A percentile compares a stretch with the other conserved stretches of the same genome.
These are phyloP conservation scores for Cercospora berteroae DNA, from an alignment of 2,329 filamentous ascomycete genomes.

Conservation along the genomic window DNA sequence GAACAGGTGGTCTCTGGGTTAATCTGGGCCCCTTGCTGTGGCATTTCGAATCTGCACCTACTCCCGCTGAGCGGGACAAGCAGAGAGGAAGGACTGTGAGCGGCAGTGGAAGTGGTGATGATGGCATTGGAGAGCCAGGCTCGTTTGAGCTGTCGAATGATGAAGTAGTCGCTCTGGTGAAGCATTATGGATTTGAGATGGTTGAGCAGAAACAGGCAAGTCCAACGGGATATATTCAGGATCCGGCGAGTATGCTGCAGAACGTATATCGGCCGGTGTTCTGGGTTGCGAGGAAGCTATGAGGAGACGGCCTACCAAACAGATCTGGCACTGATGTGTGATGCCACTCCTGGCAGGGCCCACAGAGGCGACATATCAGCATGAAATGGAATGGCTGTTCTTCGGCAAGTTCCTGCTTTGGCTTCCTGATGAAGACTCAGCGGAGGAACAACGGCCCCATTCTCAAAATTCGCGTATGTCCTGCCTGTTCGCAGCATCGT, in stretches of 20 bases:
- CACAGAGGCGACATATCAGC: neutral
- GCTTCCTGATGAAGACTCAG: neutral
- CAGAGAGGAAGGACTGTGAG: slow-evolving; percentile 6
- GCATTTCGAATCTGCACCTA: slow-evolving; percentile 83
- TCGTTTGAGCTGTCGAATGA: slow-evolving; percentile 87
- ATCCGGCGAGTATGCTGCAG: slow-evolving; percentile 79
- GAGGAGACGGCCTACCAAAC: neutral
- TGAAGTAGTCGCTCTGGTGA: slow-evolving; percentile 75
- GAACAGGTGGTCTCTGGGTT: slow-evolving; percentile 74
- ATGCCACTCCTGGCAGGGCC: neutral
- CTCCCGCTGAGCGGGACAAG: slow-evolving; percentile 49
- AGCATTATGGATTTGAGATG: slow-evolving; percentile 73
- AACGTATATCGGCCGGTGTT: slow-evolving; percentile 76
- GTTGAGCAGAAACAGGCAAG: slow-evolving; percentile 49
- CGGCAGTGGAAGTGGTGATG: slow-evolving; percentile 13
- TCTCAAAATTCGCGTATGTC: neutral
- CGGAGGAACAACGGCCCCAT: neutral
- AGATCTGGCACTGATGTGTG: neutral
- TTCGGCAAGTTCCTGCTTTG: neutral
- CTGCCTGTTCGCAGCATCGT: neutral
- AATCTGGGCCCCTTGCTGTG: slow-evolving; percentile 90
- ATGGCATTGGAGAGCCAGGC: slow-evolving; percentile 75
- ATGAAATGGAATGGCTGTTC: neutral
- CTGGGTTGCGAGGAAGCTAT: slow-evolving; percentile 79
- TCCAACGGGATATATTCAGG: slow-evolving; percentile 81